These are phyloP conservation scores for Gaertneriomyces semiglobifer DNA, from an alignment of 192 early-diverging fungal species.

Conservation along the genomic window DNA sequence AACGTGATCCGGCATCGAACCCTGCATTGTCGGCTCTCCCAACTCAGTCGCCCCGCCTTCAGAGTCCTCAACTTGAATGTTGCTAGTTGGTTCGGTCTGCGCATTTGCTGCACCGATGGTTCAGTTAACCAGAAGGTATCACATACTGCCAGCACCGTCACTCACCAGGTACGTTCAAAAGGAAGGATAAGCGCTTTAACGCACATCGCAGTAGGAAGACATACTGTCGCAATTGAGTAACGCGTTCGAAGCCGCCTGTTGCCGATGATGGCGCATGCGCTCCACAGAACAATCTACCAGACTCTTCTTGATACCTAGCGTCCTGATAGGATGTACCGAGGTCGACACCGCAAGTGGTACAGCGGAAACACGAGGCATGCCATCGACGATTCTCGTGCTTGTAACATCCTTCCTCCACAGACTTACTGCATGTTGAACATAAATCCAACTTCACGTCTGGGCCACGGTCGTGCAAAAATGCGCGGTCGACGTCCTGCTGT, in stretches of 20 bases:
- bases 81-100: too few species aligned
- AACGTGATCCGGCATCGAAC: too few species aligned
- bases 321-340: conserved; percentile 17
- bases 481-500: conserved; percentile 32
- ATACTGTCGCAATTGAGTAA: conserved; percentile 89
- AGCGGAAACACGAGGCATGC: conserved; percentile 83
- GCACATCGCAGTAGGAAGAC: conserved; percentile 81
- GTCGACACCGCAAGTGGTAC: conserved; percentile 56
- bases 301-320: conserved; percentile 15
- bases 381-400: conserved; percentile 51
- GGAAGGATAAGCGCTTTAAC: conserved; percentile 72
- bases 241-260: conserved; percentile 56
- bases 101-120: too few species aligned
- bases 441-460: conserved; percentile 58
- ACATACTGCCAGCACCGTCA: too few species aligned
- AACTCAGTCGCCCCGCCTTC: too few species aligned
- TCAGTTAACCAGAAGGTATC: too few species aligned
- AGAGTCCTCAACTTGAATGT: too few species aligned
- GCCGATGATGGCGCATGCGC: conserved; percentile 21
- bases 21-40: too few species aligned
- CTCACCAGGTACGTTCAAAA: conserved; percentile 57
- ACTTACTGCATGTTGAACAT: conserved; percentile 71
- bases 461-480: conserved; percentile 21
- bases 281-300: conserved; percentile 30
- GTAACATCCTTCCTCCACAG: conserved; percentile 87